These are phyloP conservation scores for Tripterygium wilfordii DNA, from an alignment of 177 flowering plant genomes.

Conservation along the genomic window DNA sequence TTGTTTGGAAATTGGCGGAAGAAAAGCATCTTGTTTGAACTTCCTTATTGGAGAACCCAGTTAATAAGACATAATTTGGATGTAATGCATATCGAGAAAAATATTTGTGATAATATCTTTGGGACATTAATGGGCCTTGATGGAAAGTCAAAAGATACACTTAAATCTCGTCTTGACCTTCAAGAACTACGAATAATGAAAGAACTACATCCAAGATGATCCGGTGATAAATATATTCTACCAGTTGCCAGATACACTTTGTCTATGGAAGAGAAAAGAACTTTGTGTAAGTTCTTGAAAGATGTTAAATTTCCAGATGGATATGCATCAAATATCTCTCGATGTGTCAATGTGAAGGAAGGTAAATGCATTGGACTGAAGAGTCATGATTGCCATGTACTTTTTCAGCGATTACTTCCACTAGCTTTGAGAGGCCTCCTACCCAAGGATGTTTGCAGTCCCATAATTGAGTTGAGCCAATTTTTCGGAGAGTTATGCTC, in stretches of 20 bases:
- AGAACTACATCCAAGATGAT: constrained; percentile 1
- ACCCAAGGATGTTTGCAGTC: background rate
- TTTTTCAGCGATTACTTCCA: constrained; percentile 14
- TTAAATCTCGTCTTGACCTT: constrained; percentile 12
- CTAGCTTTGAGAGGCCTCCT: constrained; percentile 5
- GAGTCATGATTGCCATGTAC: constrained; percentile 21
- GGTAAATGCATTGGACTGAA: constrained; percentile 4
- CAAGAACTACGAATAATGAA: constrained; percentile 1
- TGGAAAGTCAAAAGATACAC: constrained; percentile 12
- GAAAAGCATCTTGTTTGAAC: constrained; percentile 6
- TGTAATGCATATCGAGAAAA: constrained; percentile 15
- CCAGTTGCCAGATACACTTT: constrained; percentile 3
- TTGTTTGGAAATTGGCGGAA: constrained; percentile 2
- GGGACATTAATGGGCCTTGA: background rate
- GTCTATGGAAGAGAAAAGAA: background rate
- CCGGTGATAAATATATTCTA: background rate
- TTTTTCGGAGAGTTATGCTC: constrained; percentile 14
- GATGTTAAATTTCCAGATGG: constrained; percentile 13
- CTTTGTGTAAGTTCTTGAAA: background rate
- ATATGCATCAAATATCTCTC: constrained; percentile 13
- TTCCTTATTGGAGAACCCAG: constrained; percentile 1
- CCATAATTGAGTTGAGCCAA: constrained; percentile 1
- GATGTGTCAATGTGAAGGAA: constrained; percentile 9
- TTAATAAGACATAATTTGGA: constrained; percentile 8
- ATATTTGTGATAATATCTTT: constrained; percentile 10